Conservation (phyloP, 2,329 filamentous ascomycete genomes). For the Fusarium sublunatum region DNA sequence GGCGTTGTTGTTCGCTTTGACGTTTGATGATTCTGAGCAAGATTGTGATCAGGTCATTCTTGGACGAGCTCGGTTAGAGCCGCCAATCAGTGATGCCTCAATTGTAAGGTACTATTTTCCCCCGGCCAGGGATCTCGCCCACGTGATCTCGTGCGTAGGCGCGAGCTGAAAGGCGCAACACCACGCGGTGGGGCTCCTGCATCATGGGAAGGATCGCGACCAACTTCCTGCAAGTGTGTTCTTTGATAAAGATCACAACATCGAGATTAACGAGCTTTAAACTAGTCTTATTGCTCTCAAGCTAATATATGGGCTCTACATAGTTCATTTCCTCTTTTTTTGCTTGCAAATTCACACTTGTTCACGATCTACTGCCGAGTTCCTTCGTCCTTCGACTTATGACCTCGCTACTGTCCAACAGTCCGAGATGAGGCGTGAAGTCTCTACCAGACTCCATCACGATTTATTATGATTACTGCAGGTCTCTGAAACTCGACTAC, state of each 20-base stretch:
- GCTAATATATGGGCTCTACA: accelerated
- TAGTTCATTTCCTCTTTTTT: too few relatives aligned
- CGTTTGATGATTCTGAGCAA: constrained; percentile 40
- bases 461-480: not conserved
- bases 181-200: constrained; percentile 30
- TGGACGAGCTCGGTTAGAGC: constrained; percentile 51
- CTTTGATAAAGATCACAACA: not conserved
- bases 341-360: not conserved
- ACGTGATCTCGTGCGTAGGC: constrained; percentile 49
- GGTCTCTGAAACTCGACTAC: not conserved
- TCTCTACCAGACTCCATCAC: not conserved
- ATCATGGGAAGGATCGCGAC: constrained; percentile 31
- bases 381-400: constrained; percentile 6
- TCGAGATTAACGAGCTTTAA: not conserved
- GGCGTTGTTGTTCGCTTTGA: constrained; percentile 45
- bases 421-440: constrained; percentile 17
- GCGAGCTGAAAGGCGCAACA: constrained; percentile 27
- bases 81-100: constrained; percentile 49
- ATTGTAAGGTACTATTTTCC: constrained; percentile 45
- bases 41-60: constrained; percentile 52
- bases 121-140: constrained; percentile 4
- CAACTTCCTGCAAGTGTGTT: not conserved
- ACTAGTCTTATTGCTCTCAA: not conserved
- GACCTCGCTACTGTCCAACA: constrained; percentile 4
- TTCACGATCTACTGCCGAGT: not conserved